A percentile compares a stretch with the other conserved stretches of the same genome.
Conservation (phyloP, 495 filamentous ascomycete species). For the Choiromyces venosus region DNA sequence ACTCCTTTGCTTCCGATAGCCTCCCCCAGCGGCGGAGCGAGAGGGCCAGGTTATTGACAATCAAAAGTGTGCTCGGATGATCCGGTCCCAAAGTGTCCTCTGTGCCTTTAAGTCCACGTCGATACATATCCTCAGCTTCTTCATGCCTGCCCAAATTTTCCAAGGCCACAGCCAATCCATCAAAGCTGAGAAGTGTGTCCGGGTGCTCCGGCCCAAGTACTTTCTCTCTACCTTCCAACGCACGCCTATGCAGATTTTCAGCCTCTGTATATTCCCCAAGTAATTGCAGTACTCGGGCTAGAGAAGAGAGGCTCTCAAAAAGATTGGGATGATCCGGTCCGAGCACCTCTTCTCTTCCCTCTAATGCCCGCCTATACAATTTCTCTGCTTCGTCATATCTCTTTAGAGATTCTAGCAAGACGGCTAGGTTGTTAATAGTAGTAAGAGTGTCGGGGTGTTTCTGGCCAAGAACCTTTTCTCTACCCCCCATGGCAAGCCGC, state of each 20-base stretch:
- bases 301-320: conserved; percentile 7
- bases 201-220: conserved; percentile 17
- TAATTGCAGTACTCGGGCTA: conserved; percentile 2
- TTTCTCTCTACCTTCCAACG: conserved; percentile 12
- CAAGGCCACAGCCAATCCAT: conserved; percentile 16
- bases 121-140: conserved; percentile 10
- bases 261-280: not conserved
- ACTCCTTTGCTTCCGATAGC: conserved; percentile 44
- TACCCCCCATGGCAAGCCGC: conserved; percentile 19
- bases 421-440: conserved; percentile 39
- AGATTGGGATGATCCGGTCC: conserved; percentile 38
- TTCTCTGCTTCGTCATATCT: conserved; percentile 45
- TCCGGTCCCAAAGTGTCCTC: conserved; percentile 15
- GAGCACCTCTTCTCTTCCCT: conserved; percentile 36
- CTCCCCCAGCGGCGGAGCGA: conserved; percentile 40
- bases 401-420: conserved; percentile 35
- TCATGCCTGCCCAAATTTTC: not conserved
- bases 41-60: conserved; percentile 36
- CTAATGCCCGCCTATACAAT: conserved; percentile 35
- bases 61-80: conserved; percentile 13
- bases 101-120: not conserved
- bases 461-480: conserved; percentile 37
- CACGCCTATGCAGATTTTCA: conserved; percentile 7
- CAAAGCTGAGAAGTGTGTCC: conserved; percentile 11
- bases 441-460: conserved; percentile 41